These are phyloP conservation scores for Lodderomyces theae DNA, from an alignment of 1,139 yeast species.

Conservation along the genomic window DNA sequence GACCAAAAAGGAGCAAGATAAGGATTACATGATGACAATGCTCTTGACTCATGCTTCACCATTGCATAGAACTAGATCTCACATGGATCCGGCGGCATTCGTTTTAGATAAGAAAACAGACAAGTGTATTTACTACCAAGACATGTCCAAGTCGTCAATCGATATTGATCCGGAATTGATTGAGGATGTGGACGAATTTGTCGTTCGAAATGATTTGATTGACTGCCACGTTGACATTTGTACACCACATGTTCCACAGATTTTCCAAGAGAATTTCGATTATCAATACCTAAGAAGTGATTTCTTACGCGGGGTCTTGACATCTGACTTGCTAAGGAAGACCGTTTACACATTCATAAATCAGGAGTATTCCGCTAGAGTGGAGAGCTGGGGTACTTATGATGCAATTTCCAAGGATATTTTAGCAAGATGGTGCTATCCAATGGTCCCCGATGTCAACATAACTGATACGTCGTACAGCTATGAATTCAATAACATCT, in stretches of 20 bases:
- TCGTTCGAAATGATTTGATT: slow-evolving; percentile 83
- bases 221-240: slow-evolving; percentile 97
- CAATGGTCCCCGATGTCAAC: slow-evolving; percentile 85
- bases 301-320: slow-evolving; percentile 85
- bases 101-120: slow-evolving; percentile 70
- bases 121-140: slow-evolving; percentile 82
- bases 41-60: slow-evolving; percentile 84
- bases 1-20: slow-evolving; percentile 67
- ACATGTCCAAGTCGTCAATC: slow-evolving; percentile 58
- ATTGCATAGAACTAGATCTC: slow-evolving; percentile 79
- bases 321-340: slow-evolving; percentile 86
- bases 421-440: slow-evolving; percentile 88
- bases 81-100: slow-evolving; percentile 79
- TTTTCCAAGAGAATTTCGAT: slow-evolving; percentile 94
- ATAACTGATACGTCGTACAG: slow-evolving; percentile 68
- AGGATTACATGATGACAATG: slow-evolving; percentile 92
- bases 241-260: slow-evolving; percentile 90
- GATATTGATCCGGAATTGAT: slow-evolving; percentile 81
- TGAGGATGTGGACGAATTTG: slow-evolving; percentile 67
- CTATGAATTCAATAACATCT: slow-evolving; percentile 80
- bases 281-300: slow-evolving; percentile 83
- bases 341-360: slow-evolving; percentile 84
- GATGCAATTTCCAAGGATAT: slow-evolving; percentile 91
- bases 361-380: slow-evolving; percentile 79
- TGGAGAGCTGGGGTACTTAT: slow-evolving; percentile 89